Evolutionary conservation across 2,329 filamentous ascomycete species (phyloP).

Genomic region (Fusarium globosum): DNA sequence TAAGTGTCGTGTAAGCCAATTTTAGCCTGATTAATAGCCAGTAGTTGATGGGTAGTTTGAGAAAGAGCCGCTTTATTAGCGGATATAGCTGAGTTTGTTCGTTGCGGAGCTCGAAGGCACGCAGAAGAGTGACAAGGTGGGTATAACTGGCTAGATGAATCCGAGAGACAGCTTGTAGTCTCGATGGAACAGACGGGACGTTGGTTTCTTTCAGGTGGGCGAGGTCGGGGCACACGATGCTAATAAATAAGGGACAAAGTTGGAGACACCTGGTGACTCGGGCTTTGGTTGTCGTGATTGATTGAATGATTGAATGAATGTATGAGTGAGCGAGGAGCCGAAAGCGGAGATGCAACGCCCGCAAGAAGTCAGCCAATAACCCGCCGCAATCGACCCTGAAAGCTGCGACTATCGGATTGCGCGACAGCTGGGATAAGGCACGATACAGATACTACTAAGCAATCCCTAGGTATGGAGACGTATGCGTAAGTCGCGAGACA

Average conservation of each 20-base stretch:
- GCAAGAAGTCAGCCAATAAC: conserved; percentile 39
- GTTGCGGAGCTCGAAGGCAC: conserved; percentile 6
- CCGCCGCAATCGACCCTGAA: conserved; percentile 38
- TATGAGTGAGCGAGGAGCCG: conserved; percentile 43
- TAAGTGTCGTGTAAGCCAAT: conserved; percentile 42
- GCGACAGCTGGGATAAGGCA: conserved; percentile 31
- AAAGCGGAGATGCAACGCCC: conserved; percentile 44
- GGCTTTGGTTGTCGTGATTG: conserved; percentile 40
- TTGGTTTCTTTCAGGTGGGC: conserved; percentile 18
- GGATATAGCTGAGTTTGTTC: conserved; percentile 15
- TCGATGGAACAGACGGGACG: conserved; percentile 5
- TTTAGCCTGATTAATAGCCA: conserved; percentile 28
- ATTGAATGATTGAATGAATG: conserved; percentile 10
- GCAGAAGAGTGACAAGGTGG: background rate
- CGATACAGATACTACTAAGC: conserved; percentile 13
- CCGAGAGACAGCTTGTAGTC: background rate
- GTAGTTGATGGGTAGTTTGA: conserved; percentile 11
- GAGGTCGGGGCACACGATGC: conserved; percentile 42
- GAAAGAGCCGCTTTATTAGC: conserved; percentile 33
- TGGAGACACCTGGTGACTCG: conserved; percentile 44
- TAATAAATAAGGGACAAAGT: conserved; percentile 38
- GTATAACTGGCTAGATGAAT: background rate
- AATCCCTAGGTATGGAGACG: conserved; percentile 24
- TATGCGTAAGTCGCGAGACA: conserved; percentile 34
- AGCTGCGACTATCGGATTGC: conserved; percentile 42